A percentile compares a stretch with the other conserved stretches of the same genome.
These are phyloP conservation scores for Chlorella sorokiniana DNA, from an alignment of 139 green algal species.

Conservation along the genomic window DNA sequence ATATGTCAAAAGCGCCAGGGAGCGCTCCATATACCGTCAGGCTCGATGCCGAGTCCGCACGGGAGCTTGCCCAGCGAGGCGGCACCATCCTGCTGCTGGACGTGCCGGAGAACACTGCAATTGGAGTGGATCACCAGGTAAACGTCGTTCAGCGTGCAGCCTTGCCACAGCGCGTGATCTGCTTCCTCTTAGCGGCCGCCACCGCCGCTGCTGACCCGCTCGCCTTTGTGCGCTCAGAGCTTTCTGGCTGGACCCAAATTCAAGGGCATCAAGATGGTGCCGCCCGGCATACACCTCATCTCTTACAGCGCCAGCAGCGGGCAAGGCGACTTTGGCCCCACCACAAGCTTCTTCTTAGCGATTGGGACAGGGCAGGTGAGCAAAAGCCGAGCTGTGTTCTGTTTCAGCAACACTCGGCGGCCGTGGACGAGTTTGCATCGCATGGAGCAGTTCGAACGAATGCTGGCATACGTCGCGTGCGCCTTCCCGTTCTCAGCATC, in stretches of 20 bases:
- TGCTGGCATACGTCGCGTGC: no score
- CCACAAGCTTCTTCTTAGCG: constrained; percentile 60
- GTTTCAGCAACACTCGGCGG: no score
- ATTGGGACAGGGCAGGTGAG: constrained; percentile 10
- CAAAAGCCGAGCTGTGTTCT: not conserved
- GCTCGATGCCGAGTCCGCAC: constrained; percentile 68
- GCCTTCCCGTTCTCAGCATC: no score
- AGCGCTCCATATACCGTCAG: constrained; percentile 47
- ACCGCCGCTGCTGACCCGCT: not conserved
- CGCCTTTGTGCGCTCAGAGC: constrained; percentile 47
- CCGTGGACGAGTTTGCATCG: no score
- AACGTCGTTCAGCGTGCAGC: not conserved
- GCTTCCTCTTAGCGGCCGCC: not conserved
- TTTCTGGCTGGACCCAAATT: constrained; percentile 82
- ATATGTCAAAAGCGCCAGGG: not conserved
- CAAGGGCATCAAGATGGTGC: constrained; percentile 91
- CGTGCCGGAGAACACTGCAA: constrained; percentile 64
- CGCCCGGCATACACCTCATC: constrained; percentile 83
- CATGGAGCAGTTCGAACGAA: no score
- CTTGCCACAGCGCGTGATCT: not conserved
- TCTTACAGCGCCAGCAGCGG: constrained; percentile 59
- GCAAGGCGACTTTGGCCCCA: constrained; percentile 50
- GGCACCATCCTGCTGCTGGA: constrained; percentile 78
- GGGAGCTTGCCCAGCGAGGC: constrained; percentile 56
- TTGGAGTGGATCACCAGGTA: constrained; percentile 88